These are phyloP conservation scores for Colletotrichum incanum DNA, from an alignment of 2,329 filamentous ascomycete species.

Conservation along the genomic window DNA sequence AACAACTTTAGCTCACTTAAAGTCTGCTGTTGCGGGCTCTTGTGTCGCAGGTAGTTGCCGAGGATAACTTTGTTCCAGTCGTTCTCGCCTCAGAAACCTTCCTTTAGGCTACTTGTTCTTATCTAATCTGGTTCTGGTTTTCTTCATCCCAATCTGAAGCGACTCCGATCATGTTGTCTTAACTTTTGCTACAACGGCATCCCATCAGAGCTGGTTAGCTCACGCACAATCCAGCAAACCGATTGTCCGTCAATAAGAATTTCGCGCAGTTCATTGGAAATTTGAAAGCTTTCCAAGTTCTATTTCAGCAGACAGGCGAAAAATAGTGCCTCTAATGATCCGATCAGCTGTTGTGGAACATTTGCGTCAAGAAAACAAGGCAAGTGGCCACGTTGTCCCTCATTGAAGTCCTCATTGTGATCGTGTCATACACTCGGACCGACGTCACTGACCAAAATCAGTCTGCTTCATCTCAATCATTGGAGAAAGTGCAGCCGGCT, in stretches of 20 bases:
- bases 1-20: neutral
- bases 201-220: neutral
- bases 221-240: neutral
- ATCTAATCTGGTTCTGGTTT: neutral
- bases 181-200: slow-evolving; percentile 5
- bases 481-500: neutral
- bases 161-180: neutral
- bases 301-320: neutral
- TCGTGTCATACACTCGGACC: neutral
- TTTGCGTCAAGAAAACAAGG: too few relatives aligned
- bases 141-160: neutral
- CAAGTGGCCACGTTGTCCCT: neutral
- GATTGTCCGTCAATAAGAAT: neutral
- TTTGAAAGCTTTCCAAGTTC: neutral
- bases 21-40: neutral
- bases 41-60: neutral
- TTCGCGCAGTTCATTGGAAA: too few relatives aligned
- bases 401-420: neutral
- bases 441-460: slow-evolving; percentile 7
- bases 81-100: neutral
- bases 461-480: neutral
- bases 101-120: too few relatives aligned
- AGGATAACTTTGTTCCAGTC: neutral
- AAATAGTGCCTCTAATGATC: neutral
- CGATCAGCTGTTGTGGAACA: neutral